phyloP scores from a whole-genome alignment of 169 alveolate genomes.

The Babesia sp. region DNA sequence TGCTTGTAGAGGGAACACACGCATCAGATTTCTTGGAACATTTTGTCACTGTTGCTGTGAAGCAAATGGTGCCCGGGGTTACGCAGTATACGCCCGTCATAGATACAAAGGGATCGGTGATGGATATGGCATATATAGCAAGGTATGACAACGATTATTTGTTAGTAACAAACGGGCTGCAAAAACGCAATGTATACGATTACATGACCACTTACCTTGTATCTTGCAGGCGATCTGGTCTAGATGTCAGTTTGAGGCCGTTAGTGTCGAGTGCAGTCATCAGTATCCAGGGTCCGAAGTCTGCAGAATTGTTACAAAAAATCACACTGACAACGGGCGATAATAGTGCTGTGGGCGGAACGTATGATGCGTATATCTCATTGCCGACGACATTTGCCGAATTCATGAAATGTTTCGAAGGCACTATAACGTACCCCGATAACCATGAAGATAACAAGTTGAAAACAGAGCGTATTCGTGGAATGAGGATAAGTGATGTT shows the following conservation, averaged over 20 bases:
- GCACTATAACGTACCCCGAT: background rate
- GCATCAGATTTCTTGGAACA: conserved; percentile 66
- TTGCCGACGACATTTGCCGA: background rate
- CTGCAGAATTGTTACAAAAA: conserved; percentile 43
- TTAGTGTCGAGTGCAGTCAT: conserved; percentile 38
- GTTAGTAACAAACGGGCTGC: conserved; percentile 67
- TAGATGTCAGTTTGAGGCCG: conserved; percentile 64
- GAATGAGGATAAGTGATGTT: conserved; percentile 68
- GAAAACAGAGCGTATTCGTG: conserved; percentile 37
- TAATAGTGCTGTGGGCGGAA: background rate
- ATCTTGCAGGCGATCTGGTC: conserved; percentile 64
- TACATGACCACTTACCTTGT: conserved; percentile 69
- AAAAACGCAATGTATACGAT: conserved; percentile 67
- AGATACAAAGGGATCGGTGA: conserved; percentile 67
- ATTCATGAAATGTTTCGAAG: conserved; percentile 37
- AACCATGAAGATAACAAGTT: background rate
- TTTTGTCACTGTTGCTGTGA: conserved; percentile 59
- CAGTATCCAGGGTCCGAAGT: conserved; percentile 70
- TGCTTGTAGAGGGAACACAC: conserved; percentile 61
- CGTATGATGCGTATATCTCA: background rate
- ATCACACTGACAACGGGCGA: background rate
- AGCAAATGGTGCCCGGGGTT: conserved; percentile 47
- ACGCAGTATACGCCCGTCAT: conserved; percentile 60
- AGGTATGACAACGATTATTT: conserved; percentile 54
- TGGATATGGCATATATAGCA: conserved; percentile 71